These are phyloP conservation scores for Pythium coloratum DNA, from an alignment of 352 stramenopile species.

Conservation along the genomic window DNA sequence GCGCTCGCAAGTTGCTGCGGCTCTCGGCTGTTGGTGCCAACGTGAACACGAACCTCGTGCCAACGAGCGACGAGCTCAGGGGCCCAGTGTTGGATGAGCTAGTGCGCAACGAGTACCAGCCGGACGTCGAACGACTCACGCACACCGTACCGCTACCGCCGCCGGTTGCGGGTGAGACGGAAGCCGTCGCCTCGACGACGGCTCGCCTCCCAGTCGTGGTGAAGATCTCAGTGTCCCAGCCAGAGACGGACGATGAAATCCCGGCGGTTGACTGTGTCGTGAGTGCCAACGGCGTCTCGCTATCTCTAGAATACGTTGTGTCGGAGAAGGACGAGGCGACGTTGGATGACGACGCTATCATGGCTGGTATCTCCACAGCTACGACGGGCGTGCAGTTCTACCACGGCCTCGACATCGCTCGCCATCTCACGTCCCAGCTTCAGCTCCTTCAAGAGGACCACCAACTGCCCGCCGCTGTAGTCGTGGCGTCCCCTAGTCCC, in stretches of 20 bases:
- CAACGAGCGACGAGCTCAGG: slow-evolving; percentile 38
- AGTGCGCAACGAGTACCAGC: slow-evolving; percentile 32
- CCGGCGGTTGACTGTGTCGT: slow-evolving; percentile 39
- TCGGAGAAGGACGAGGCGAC: slow-evolving; percentile 22
- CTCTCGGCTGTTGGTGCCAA: slow-evolving; percentile 24
- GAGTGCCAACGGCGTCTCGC: slow-evolving; percentile 36
- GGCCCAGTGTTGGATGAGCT: slow-evolving; percentile 42
- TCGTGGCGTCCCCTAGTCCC: slow-evolving; percentile 45
- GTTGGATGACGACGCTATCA: slow-evolving; percentile 18
- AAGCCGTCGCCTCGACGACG: not conserved
- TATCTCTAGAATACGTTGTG: slow-evolving; percentile 37
- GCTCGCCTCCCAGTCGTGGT: slow-evolving; percentile 37
- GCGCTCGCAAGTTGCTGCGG: slow-evolving; percentile 50
- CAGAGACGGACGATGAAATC: slow-evolving; percentile 8
- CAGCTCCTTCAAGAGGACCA: slow-evolving; percentile 29
- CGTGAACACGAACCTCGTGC: slow-evolving; percentile 28
- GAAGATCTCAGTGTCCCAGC: slow-evolving; percentile 31
- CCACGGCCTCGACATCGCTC: slow-evolving; percentile 59
- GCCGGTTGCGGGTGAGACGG: not conserved
- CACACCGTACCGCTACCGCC: slow-evolving; percentile 30
- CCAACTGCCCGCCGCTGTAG: slow-evolving; percentile 39
- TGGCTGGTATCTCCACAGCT: slow-evolving; percentile 10
- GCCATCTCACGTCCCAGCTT: slow-evolving; percentile 44
- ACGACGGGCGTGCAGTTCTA: slow-evolving; percentile 25
- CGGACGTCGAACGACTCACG: slow-evolving; percentile 42